Evolutionary conservation across 2,329 filamentous ascomycete genomes (phyloP).

Genomic region (Nectriaceae sp.): DNA sequence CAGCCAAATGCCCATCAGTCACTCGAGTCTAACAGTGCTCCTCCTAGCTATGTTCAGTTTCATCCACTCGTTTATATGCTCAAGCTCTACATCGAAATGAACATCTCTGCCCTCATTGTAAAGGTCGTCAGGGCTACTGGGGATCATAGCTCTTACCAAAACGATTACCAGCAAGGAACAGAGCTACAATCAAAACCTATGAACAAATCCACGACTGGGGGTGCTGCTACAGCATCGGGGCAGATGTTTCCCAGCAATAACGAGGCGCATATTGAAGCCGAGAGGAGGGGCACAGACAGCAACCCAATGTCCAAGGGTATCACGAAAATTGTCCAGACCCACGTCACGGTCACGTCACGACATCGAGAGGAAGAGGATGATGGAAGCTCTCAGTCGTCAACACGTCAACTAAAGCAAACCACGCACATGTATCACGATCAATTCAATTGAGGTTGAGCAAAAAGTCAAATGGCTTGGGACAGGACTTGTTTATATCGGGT

Average conservation of each 20-base stretch:
- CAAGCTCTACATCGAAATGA: constrained; percentile 16
- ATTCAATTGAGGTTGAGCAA: neutral
- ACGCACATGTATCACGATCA: neutral
- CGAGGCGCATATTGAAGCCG: constrained; percentile 7
- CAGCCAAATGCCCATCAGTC: neutral
- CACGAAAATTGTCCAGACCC: constrained; percentile 25
- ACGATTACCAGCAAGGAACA: constrained; percentile 17
- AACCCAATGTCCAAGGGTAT: constrained; percentile 14
- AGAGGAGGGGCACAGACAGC: neutral
- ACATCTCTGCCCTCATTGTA: constrained; percentile 24
- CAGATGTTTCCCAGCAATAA: constrained; percentile 8
- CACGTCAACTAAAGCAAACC: constrained; percentile 15
- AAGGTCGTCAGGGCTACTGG: constrained; percentile 25
- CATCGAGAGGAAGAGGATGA: constrained; percentile 19
- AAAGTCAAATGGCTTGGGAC: too few species aligned
- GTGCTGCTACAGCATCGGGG: neutral
- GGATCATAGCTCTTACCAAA: constrained; percentile 20
- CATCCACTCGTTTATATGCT: constrained; percentile 28
- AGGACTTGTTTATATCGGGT: too few species aligned
- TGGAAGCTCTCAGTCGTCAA: constrained; percentile 24
- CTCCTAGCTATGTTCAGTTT: constrained; percentile 24
- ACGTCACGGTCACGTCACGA: constrained; percentile 19
- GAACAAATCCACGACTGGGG: neutral
- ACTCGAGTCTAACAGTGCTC: neutral
- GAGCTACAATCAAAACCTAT: constrained; percentile 18